Base-by-base conservation (phyloP, 768 basidiomycete species). In the Panellus pusillus region DNA sequence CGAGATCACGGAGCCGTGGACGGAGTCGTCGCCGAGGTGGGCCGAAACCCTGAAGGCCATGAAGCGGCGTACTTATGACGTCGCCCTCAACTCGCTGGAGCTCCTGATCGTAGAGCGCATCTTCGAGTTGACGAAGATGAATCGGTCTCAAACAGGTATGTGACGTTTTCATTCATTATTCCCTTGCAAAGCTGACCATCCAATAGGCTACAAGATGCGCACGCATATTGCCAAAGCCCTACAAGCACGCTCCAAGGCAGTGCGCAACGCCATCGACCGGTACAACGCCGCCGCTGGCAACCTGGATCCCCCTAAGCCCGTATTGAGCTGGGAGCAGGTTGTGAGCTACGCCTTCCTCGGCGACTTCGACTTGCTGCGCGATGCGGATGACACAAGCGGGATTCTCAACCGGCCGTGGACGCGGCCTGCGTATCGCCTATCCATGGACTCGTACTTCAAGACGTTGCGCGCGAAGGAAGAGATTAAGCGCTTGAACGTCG, bases 121-220 rank as follows among this genome's bases (percentile, higher is more conserved):
- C 2, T 63, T 63, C 24, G 64, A 63, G 37, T 43, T 66, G 2
- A 49, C 56, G 11, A 66, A 65, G 44, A 60, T 65, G 54, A 65
- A 63, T 20, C 43, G 44, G 32, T 58, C 60, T 4, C 43, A 54
- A 2, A 62, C 58, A 9, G 63, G 65, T 64, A 14, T 11, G 29
- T 42, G 38, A 14, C 35, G 14, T 36, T 29, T 11, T 42, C 24
- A n/a, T 19, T 44, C 15, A 18, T 12, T 37, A 9, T 20, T 18
- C 44, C 31, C 39, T 37, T n/a, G n/a, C n/a, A n/a, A 40, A 28
- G 9, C 9, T 9, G 3, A 13, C n/a, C 15, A 35, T 35, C 3
- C 14, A 3, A 35, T 7, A 64, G 63, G 61, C 0, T 65, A 65
- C 47, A 57, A 61, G 41, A 44, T 65, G 6, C 52, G 55, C 9